phyloP scores from a whole-genome alignment of 2,329 filamentous ascomycete genomes.

The Lasiodiplodia theobromae region DNA sequence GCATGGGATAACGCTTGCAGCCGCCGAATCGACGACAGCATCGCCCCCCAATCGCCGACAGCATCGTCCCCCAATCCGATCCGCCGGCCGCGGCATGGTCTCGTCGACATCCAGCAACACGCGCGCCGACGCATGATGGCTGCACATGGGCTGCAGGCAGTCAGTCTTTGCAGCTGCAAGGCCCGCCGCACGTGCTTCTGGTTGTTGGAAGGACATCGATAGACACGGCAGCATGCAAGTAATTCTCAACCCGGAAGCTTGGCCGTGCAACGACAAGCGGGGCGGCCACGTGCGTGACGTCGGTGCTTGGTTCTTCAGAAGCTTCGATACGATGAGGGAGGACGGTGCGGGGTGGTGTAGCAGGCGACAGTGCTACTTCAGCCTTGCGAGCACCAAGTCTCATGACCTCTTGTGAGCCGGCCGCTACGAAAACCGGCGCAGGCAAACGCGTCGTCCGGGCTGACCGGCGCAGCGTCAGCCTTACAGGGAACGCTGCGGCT shows the following conservation, averaged over 20 bases:
- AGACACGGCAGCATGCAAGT: constrained; percentile 11
- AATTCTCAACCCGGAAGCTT: constrained; percentile 25
- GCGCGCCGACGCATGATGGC: neutral
- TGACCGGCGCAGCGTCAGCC: constrained; percentile 10
- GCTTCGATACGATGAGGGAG: neutral
- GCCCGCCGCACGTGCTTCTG: neutral
- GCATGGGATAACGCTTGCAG: constrained; percentile 14
- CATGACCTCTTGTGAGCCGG: constrained; percentile 14
- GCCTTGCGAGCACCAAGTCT: neutral
- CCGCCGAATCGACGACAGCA: neutral
- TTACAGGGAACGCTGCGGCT: constrained; percentile 20
- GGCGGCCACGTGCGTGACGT: constrained; percentile 26
- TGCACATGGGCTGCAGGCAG: constrained; percentile 4
- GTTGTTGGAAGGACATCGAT: no score
- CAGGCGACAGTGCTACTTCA: neutral
- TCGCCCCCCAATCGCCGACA: neutral
- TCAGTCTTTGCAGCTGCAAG: neutral
- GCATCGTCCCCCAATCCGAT: neutral
- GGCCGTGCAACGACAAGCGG: constrained; percentile 25
- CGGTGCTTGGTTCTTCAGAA: constrained; percentile 4
- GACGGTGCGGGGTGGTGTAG: no score
- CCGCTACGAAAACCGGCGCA: neutral
- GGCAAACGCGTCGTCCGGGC: neutral
- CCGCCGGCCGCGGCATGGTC: neutral
- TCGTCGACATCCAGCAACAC: neutral